These are phyloP conservation scores for Tulasnella sp. DNA, from an alignment of 768 basidiomycete genomes.

Conservation along the genomic window DNA sequence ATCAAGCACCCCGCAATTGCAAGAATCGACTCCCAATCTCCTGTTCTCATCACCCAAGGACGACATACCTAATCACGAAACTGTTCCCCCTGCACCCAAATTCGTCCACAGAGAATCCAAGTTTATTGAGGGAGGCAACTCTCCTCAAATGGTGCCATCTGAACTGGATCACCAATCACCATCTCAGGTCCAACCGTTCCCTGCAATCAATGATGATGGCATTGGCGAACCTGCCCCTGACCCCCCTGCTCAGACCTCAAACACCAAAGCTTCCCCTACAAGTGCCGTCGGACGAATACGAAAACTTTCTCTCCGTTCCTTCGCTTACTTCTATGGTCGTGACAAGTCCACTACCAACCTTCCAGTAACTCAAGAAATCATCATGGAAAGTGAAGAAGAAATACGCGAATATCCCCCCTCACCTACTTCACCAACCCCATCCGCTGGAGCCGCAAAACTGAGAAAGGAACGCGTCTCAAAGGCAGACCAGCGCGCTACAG, in stretches of 20 bases:
- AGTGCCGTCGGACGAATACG: conserved; percentile 9
- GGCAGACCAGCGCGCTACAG: conserved; percentile 47
- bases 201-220: neutral
- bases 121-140: too few species aligned
- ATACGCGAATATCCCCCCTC: too few species aligned
- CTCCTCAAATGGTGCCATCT: too few species aligned
- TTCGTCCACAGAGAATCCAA: too few species aligned
- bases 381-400: too few species aligned
- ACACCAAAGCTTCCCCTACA: neutral
- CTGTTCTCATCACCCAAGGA: too few species aligned
- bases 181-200: neutral
- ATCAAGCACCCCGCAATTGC: too few species aligned
- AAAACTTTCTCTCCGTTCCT: conserved; percentile 39
- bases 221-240: neutral
- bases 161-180: too few species aligned
- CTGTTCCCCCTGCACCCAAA: too few species aligned
- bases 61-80: too few species aligned
- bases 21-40: too few species aligned
- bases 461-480: neutral
- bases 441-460: too few species aligned
- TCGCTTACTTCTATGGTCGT: conserved; percentile 31
- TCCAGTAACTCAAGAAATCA: conserved; percentile 19
- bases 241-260: neutral
- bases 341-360: conserved; percentile 23
- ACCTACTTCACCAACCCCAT: neutral